Evolutionary conservation across 1,284 basidiomycete species (phyloP), one percentile per base, ranked within the genome.

Genomic region (Agaricales sp.): DNA sequence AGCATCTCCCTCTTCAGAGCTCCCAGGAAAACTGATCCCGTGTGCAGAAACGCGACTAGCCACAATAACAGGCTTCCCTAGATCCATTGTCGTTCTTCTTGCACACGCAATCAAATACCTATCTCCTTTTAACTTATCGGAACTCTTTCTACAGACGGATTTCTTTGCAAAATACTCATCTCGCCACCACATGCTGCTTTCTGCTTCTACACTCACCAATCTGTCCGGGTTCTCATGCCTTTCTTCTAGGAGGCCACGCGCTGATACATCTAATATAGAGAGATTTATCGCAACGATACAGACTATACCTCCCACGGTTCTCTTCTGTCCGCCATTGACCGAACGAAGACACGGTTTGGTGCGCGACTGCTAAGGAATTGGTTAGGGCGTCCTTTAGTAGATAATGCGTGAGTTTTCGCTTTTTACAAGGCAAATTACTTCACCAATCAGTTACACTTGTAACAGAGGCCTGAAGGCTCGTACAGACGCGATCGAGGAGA

Each of bases 241-340:
- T 45, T 30, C 4, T 46, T 8, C 30, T n/a, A 35, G 8, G 30
- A 35, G 38, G 25, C 46, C 52, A 53, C 18, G 51, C 47, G 13
- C 46, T 53, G 26, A 53, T 46, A 18, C 25, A 20, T n/a, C 18
- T 41, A n/a, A n/a, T n/a, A n/a, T 8, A 41, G 39, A 20, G 92
- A 96, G 63, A 81, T 96, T n/a, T 93, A 90, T 61, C 76, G 80
- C 23, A 96, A 96, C 57, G 84, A 91, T 57, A 92, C 91, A 0
- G 85, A 94, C 60, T 78, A 78, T 47, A 78, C 77, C 4, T 70
- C 75, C 4, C 20, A 13, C 47, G 95, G 94, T 1, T 90, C 89
- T 37, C 65, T 99, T 43, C 70, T 97, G 52, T 90, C 84, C 81
- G 74, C 95, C 2, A 68, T 99, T 45, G 87, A 98, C 67, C 79